Conservation (phyloP, 1,284 basidiomycete species). For the Vanrija humicola region DNA sequence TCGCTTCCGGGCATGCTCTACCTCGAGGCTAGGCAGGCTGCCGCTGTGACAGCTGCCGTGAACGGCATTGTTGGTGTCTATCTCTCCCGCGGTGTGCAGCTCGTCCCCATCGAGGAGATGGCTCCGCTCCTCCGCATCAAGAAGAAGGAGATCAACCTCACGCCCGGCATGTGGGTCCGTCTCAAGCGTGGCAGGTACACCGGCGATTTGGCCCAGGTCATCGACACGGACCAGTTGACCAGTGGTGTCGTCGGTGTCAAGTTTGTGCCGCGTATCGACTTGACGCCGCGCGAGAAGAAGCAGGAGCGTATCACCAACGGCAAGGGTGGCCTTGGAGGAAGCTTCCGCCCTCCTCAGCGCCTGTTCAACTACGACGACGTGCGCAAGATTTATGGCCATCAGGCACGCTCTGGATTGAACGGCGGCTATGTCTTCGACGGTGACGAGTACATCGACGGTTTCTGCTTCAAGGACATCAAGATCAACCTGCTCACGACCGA, state of each 20-base stretch:
- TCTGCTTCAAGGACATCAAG: conserved; percentile 94
- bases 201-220: conserved; percentile 91
- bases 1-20: conserved; percentile 94
- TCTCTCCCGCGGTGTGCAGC: conserved; percentile 65
- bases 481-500: conserved; percentile 74
- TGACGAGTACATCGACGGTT: conserved; percentile 91
- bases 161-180: conserved; percentile 89
- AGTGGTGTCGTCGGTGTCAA: conserved; percentile 68
- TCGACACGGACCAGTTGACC: conserved; percentile 92
- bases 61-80: conserved; percentile 91
- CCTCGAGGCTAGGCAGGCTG: conserved; percentile 84
- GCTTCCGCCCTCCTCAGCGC: conserved; percentile 72
- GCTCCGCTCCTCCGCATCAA: conserved; percentile 92
- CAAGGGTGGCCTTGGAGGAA: conserved; percentile 22
- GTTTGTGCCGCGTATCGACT: conserved; percentile 94
- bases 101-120: conserved; percentile 98
- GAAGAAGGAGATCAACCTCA: conserved; percentile 83
- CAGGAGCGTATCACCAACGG: conserved; percentile 53
- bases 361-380: conserved; percentile 96
- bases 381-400: conserved; percentile 74
- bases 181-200: conserved; percentile 90
- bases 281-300: conserved; percentile 84
- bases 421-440: conserved; percentile 79
- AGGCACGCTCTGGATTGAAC: conserved; percentile 61
- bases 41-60: conserved; percentile 80